These are phyloP conservation scores for Phytopythium mirpurense DNA, from an alignment of 352 stramenopile species.

Conservation along the genomic window DNA sequence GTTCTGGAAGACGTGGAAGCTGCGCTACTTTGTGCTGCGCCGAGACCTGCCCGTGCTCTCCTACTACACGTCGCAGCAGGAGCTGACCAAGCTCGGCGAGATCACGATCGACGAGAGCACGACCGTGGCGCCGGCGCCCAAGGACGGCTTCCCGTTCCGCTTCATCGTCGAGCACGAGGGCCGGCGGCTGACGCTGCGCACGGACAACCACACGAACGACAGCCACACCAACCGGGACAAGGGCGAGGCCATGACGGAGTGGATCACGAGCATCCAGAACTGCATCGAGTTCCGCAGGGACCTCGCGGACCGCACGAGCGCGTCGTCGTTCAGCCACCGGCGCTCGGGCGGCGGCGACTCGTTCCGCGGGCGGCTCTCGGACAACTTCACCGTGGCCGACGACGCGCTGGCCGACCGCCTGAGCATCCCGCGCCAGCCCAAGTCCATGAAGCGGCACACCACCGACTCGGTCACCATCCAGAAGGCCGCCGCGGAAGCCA, in stretches of 20 bases:
- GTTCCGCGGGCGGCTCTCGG: conserved; percentile 29
- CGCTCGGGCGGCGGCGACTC: conserved; percentile 28
- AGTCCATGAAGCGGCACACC: conserved; percentile 55
- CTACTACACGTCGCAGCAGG: conserved; percentile 77
- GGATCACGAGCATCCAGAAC: conserved; percentile 54
- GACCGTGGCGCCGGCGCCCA: conserved; percentile 36
- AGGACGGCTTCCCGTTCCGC: conserved; percentile 46
- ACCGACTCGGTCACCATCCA: conserved; percentile 64
- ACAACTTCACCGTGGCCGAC: conserved; percentile 34
- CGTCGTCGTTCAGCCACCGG: conserved; percentile 20
- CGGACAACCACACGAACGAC: conserved; percentile 39
- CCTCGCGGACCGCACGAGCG: conserved; percentile 14
- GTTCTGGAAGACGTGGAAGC: conserved; percentile 86
- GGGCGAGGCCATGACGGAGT: conserved; percentile 35
- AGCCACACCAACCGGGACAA: conserved; percentile 16
- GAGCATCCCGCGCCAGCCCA: conserved; percentile 24
- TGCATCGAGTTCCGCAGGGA: conserved; percentile 26
- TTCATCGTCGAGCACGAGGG: conserved; percentile 67
- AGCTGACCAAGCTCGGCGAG: conserved; percentile 79
- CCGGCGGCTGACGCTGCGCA: conserved; percentile 68
- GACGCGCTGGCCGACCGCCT: conserved; percentile 25
- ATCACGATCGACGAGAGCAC: conserved; percentile 68
- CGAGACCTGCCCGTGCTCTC: conserved; percentile 63
- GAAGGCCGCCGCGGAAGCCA: conserved; percentile 48
- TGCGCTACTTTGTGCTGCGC: conserved; percentile 80